Base-by-base conservation (phyloP, 1,284 basidiomycete species). In the Tetrapyrgos nigripes region DNA sequence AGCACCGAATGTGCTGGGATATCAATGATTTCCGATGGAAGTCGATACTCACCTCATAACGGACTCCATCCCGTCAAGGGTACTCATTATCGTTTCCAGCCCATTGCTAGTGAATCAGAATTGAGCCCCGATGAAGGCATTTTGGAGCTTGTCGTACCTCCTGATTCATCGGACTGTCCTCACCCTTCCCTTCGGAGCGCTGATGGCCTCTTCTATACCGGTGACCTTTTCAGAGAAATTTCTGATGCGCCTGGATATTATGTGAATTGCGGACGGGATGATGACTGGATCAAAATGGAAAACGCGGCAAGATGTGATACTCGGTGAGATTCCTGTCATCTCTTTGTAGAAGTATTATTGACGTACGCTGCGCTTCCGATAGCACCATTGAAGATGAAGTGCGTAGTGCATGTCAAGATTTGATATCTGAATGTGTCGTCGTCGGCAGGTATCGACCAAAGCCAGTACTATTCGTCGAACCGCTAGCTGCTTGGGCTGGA, bases 161-260 rank as follows among this genome's bases (percentile, higher is more conserved):
- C 59, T 11, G 61, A 60, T n/a, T 60, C 68, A 11, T 46, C 33
- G 14, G 70, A 69, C 37, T 73, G 72, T 50, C 72, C 72, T 17
- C 65, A 73, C 29, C 55, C 57, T 1, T 61, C 65, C 1, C 50
- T 72, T 14, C 63, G 68, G 9, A 71, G 68, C 3, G 57, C 65
- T 11, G 69, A 71, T 43, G 68, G 70, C 5, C 68, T 72, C 54
- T 58, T 70, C 37, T 33, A 56, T 33, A 68, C 71, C 1, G 71
- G 68, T 2, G 71, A 72, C 53, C 62, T 73, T 0, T 71, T 72
- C 49, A 68, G 70, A 52, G 66, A 73, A 54, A 66, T 67, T 8
- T n/a, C n/a, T n/a, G n/a, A n/a, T n/a, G 53, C 64, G 31, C 63
- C 64, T 4, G 69, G 69, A 21, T 64, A 61, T 17, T 72, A 67